A percentile compares a stretch with the other conserved stretches of the same genome.
Conservation (phyloP, 345 rosid genomes). For the Eucalyptus sp. region DNA sequence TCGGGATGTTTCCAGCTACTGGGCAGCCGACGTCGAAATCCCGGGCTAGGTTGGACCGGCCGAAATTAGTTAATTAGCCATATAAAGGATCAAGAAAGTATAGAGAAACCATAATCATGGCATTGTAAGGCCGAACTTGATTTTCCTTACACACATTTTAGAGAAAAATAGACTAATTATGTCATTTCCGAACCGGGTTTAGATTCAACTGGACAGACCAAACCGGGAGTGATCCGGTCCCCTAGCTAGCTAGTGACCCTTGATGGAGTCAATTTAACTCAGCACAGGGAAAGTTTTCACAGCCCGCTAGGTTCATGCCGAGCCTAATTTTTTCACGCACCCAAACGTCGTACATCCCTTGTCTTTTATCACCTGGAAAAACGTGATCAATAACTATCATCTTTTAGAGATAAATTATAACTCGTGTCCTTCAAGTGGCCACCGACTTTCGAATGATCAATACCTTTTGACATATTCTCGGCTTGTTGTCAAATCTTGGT, state of each 20-base stretch:
- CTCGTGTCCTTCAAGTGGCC: rapidly evolving
- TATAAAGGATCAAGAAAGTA: background rate
- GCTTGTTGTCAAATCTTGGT: rapidly evolving
- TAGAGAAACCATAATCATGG: background rate
- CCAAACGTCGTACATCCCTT: rapidly evolving
- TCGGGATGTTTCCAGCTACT: background rate
- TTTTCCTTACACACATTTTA: background rate
- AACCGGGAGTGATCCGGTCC: background rate
- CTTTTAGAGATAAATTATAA: background rate
- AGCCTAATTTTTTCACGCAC: background rate
- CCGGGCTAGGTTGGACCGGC: background rate
- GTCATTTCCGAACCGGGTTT: background rate
- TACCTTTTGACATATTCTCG: rapidly evolving
- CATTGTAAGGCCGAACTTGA: background rate
- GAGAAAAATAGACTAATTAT: background rate
- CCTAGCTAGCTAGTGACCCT: background rate
- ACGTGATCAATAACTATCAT: background rate
- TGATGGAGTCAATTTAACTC: background rate
- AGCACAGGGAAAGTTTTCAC: background rate
- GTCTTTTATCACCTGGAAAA: background rate
- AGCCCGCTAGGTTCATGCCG: rapidly evolving
- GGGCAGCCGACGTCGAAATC: background rate
- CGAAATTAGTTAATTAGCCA: background rate
- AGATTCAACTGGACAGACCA: background rate
- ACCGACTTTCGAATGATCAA: rapidly evolving